phyloP scores from a whole-genome alignment of 352 stramenopile species.

The Phytopythium cucurbitacearum region DNA sequence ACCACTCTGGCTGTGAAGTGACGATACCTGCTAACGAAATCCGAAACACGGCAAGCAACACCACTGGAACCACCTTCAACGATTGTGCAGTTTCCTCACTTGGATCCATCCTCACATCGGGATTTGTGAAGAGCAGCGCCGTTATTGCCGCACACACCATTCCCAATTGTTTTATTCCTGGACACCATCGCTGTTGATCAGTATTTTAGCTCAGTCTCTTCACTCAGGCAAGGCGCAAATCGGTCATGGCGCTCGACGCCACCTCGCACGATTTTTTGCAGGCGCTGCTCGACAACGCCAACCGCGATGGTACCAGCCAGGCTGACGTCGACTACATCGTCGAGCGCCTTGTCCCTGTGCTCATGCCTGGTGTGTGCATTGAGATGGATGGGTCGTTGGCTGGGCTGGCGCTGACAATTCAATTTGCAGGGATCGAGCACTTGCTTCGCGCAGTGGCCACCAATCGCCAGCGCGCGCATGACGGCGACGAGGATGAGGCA shows the following conservation, averaged over 20 bases:
- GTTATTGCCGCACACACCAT: no score
- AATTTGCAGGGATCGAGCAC: constrained; percentile 35
- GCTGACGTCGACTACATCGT: constrained; percentile 47
- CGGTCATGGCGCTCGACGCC: constrained; percentile 5
- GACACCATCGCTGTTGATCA: no score
- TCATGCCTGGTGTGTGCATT: constrained; percentile 39
- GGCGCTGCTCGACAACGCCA: constrained; percentile 27
- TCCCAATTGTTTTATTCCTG: no score
- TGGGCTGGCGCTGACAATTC: not conserved
- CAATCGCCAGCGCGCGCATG: constrained; percentile 27
- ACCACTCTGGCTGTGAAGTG: constrained; percentile 11
- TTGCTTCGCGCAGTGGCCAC: constrained; percentile 48
- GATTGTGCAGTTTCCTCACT: no score
- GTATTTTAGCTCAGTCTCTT: no score
- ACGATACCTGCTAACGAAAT: no score
- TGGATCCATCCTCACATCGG: no score
- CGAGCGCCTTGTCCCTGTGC: constrained; percentile 48
- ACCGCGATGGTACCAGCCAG: constrained; percentile 17
- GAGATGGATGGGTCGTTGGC: not conserved
- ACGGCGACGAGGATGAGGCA: constrained; percentile 28
- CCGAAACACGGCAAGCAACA: no score
- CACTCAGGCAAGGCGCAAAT: no score
- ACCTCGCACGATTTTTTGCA: constrained; percentile 38
- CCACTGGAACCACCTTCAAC: no score
- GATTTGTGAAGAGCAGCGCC: no score